Base-by-base conservation (phyloP, 371 early-diverging fungal species). In the Capillidium heterosporum region DNA sequence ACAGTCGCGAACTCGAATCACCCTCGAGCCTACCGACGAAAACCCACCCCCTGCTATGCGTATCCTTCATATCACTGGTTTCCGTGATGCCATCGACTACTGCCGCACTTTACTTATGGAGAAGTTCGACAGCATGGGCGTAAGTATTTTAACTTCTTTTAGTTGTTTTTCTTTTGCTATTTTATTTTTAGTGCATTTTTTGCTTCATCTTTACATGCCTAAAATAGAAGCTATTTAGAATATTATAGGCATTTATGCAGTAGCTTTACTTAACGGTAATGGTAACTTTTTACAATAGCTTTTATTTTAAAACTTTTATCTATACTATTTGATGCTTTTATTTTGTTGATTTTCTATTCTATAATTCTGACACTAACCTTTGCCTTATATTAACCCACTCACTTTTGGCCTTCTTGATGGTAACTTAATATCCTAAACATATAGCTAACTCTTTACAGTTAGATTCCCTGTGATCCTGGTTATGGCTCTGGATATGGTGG, bases 1-100 rank as follows among this genome's bases (percentile, higher is more conserved):
- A 58, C 77, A 79, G 58, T 77, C 85, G 0, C 86, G 90, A 0
- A 87, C 91, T 17, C 71, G 78, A 52, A 89, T 92, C 60, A 78
- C 83, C 59, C 74, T 86, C 19, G 78, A 83, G 48, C 75, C 74
- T 47, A 74, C 67, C 35, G 70, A 66, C 10, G 58, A 69, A 43
- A 60, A 69, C 53, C 57, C 69, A 27, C 60, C 64, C n/a, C 67
- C 67, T 50, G 59, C 59, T 2, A 65, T 61, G 17, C 62, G 68
- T 17, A 64, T 49, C 21, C 55, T 63, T 26, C 57, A 59, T 27
- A 60, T 63, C 49, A 48, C 57, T 32, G 63, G 63, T 59, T 56
- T 49, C 32, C 50, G 17, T n/a, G 10, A 52, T 57, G 28, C 39
- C 24, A 48, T 47, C n/a, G 28, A 51, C 32, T 32, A 32, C 26